Evolutionary conservation across 2,329 filamentous ascomycete genomes (phyloP), one percentile per base, ranked within the genome.

Genomic region (Alternaria viburni): DNA sequence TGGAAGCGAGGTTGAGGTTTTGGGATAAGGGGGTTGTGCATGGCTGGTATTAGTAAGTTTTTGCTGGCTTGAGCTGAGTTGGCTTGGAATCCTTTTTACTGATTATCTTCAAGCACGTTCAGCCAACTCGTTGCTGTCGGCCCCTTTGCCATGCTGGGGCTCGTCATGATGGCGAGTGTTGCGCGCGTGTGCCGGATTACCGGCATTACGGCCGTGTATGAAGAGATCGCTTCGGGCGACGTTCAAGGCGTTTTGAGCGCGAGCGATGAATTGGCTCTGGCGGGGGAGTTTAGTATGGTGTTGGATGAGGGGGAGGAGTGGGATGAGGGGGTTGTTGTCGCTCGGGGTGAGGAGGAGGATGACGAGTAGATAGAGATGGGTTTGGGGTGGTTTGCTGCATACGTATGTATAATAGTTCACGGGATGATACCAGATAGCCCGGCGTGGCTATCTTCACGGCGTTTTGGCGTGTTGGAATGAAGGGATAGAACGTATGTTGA

Each of bases 101-200:
- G 21, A 70, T 28, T 17, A 12, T 32, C 10, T 28, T 43, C 30
- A 58, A 76, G 79, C 61, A 67, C 80, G 71, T 85, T 85, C 66
- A 79, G 79, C 6, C 83, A 85, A 66, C 62, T 85, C 4, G 73
- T 83, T 1, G 81, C 81, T 0, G 81, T 83, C 54, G 80, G 79
- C 19, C 77, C 82, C 15, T 85, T 85, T 62, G 78, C 81, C 15
- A 79, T 81, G 54, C 67, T 85, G 5, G 83, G 83, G 9, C 65
- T 85, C 3, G 79, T 82, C 11, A 73, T 85, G 64, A 73, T 84
- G 72, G 81, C 79, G 1, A 72, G 72, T 11, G 73, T 83, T 44
- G 80, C 80, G 5, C 74, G 83, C 49, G 74, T 82, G 1, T 82
- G 81, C 65, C 70, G 74, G 13, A 74, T 83, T 41, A 69, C 75